Base-by-base conservation (phyloP, 2,329 filamentous ascomycete genomes). In the Leptographium flavum region DNA sequence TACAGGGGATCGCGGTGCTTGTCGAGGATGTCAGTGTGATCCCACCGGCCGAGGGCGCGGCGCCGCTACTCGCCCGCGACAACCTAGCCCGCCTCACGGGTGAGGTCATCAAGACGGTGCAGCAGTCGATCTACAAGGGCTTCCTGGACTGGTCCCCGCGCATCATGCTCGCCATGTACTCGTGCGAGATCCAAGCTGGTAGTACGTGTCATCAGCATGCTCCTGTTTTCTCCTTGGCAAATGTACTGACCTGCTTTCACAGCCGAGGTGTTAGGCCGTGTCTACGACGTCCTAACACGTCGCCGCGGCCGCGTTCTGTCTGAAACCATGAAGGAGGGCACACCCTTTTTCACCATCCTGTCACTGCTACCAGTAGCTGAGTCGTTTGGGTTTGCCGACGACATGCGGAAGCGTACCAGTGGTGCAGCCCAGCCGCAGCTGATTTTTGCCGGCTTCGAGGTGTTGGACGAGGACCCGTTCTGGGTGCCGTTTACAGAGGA, bases 401-500 rank as follows among this genome's bases (percentile, higher is more conserved):
- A 98, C 64, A 96, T 98, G 66, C 79, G 92, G 47, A 96, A 96
- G 66, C 76, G 88, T 7, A 94, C 87, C 1, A 87, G 81, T 7
- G 92, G 92, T 3, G 86, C 84, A 3, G 92, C 92, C 1, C 83
- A 86, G 56, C 92, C 92, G 42, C 92, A 96, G 69, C 72, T 98
- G 32, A 82, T 94, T 49, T 98, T 96, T 59, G 77, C 85, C 8
- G 92, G 92, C 1, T 98, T 88, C 58, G 87, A 95, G 62, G 76
- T 94, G 54, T 70, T 96, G 2, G 87, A 96, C 60, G 83, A 95
- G 64, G 92, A 98, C 67, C 92, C 92, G 0, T 94, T 93, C 67
- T 98, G 92, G 92, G 87, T 94, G 39, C 92, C 92, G 1, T 87
- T 87, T 52, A 96, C 90, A 0, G 92, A 96, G 59, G 92, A 96